Evolutionary conservation across 805 yeast species (phyloP).

Genomic region (Debaryomyces castellii): DNA sequence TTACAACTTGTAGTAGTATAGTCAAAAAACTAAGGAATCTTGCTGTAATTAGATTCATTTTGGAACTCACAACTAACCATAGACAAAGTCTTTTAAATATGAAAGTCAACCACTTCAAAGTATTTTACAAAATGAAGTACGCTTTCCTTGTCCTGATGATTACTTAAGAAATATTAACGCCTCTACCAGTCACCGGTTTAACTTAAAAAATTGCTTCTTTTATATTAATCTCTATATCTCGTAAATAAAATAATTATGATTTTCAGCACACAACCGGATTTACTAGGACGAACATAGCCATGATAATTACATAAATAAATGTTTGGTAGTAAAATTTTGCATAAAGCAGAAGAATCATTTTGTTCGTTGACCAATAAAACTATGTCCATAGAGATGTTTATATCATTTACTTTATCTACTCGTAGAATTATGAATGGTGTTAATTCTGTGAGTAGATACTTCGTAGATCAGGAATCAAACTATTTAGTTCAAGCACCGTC

Average conservation of each 20-base stretch:
- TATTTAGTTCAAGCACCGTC: no score
- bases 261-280: not conserved
- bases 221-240: no score
- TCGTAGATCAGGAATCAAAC: no score
- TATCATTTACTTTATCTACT: no score
- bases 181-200: no score
- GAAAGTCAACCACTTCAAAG: not conserved
- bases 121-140: not conserved
- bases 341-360: not conserved
- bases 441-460: no score
- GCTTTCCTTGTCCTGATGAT: not conserved
- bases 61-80: not conserved
- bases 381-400: no score
- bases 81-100: not conserved
- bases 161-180: not conserved
- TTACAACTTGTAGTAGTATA: slow-evolving; percentile 7
- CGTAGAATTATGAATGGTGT: no score
- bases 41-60: not conserved
- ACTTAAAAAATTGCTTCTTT: no score
- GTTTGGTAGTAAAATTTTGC: not conserved
- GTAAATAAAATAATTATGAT: not conserved
- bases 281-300: not conserved
- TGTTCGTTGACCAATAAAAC: not conserved
- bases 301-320: not conserved
- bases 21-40: slow-evolving; percentile 2